These are phyloP conservation scores for Crithidia fasciculata DNA, from an alignment of 208 protist genomes.

Conservation along the genomic window DNA sequence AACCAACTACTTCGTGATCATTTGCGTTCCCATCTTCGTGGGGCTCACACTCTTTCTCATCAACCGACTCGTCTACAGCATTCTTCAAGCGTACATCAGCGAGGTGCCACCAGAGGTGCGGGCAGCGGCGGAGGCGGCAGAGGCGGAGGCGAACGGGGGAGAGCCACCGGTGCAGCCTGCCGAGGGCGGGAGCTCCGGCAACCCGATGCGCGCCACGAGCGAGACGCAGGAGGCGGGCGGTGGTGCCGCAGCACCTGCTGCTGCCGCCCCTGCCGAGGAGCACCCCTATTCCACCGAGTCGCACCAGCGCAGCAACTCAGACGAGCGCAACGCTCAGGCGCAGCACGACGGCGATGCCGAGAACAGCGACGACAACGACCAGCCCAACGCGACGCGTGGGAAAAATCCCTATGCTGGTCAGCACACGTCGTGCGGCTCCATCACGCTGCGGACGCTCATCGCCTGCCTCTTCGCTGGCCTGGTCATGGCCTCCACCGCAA, in stretches of 20 bases:
- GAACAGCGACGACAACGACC: neutral
- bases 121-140: constrained; percentile 7
- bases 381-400: neutral
- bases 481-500: constrained; percentile 44
- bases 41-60: constrained; percentile 39
- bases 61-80: constrained; percentile 20
- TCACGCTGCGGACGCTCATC: constrained; percentile 17
- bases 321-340: neutral
- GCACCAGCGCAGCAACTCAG: constrained; percentile 1
- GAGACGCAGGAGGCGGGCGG: too few species aligned
- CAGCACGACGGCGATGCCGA: neutral
- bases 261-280: neutral
- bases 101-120: constrained; percentile 26
- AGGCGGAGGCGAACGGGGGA: constrained; percentile 18
- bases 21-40: constrained; percentile 62
- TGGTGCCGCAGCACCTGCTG: too few species aligned
- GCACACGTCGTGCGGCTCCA: constrained; percentile 13
- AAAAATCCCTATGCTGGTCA: constrained; percentile 20
- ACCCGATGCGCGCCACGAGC: constrained; percentile 18
- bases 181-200: neutral
- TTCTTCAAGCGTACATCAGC: constrained; percentile 26
- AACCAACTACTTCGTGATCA: constrained; percentile 72
- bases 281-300: constrained; percentile 5
- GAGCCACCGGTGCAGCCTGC: constrained; percentile 7
- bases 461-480: constrained; percentile 35